Conservation (phyloP, 371 early-diverging fungal species). For the Parasitella parasitica region DNA sequence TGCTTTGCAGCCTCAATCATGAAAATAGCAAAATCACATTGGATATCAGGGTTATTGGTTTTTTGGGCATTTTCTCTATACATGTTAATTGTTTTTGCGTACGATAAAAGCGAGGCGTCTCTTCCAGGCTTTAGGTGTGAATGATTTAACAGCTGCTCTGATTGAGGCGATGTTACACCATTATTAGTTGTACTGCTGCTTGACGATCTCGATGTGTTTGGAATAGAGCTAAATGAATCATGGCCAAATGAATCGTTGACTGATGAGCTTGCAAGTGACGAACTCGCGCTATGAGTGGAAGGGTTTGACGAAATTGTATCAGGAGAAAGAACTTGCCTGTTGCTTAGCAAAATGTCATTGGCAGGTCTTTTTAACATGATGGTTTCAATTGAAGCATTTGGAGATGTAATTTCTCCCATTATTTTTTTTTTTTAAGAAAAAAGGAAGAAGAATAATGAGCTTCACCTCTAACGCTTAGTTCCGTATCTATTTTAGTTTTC, state of each 20-base stretch:
- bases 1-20: slow-evolving; percentile 62
- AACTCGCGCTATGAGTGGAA: slow-evolving; percentile 16
- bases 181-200: slow-evolving; percentile 33
- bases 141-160: slow-evolving; percentile 47
- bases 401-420: slow-evolving; percentile 17
- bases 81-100: slow-evolving; percentile 70
- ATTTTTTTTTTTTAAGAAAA: background rate
- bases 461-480: too few species aligned
- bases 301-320: slow-evolving; percentile 22
- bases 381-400: slow-evolving; percentile 11
- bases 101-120: slow-evolving; percentile 58
- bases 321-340: background rate
- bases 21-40: slow-evolving; percentile 78
- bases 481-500: background rate
- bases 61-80: slow-evolving; percentile 78
- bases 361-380: slow-evolving; percentile 4
- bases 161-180: background rate
- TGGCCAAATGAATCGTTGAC: slow-evolving; percentile 3
- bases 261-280: slow-evolving; percentile 17
- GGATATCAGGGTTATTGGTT: slow-evolving; percentile 70
- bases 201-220: slow-evolving; percentile 30
- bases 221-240: background rate
- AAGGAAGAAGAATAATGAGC: slow-evolving; percentile 3
- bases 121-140: slow-evolving; percentile 61
- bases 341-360: slow-evolving; percentile 4